Conservation (phyloP, 2,329 filamentous ascomycete species). For the Zarea fungicola region DNA sequence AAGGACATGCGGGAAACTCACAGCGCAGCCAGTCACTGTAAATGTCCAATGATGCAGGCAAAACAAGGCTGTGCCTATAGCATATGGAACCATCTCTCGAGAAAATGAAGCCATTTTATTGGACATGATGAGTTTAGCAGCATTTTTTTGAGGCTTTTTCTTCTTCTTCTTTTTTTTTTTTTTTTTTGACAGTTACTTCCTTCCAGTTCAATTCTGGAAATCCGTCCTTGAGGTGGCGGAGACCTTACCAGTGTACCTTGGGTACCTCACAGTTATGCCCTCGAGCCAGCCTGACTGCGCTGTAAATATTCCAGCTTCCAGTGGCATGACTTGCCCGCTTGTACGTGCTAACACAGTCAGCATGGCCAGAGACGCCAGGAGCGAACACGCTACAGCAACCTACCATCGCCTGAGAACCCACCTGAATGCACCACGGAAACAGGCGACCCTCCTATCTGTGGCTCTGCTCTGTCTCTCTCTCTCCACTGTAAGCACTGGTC, state of each 20-base stretch:
- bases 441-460: too few relatives aligned
- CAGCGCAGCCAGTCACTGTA: not conserved
- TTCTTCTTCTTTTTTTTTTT: not conserved
- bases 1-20: not conserved
- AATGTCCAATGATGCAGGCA: conserved; percentile 6
- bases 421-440: not conserved
- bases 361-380: not conserved
- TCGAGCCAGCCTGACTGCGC: not conserved
- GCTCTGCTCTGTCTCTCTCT: too few relatives aligned
- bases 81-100: too few relatives aligned
- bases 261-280: too few relatives aligned
- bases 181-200: not conserved
- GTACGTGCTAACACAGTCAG: not conserved
- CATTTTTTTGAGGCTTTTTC: not conserved
- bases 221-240: too few relatives aligned
- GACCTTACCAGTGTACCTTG: too few relatives aligned
- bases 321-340: not conserved
- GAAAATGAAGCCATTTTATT: not conserved
- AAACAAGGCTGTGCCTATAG: not conserved
- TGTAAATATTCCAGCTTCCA: too few relatives aligned
- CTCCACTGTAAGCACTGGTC: conserved; percentile 7
- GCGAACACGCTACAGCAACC: not conserved
- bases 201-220: too few relatives aligned
- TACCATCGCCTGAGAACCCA: not conserved
- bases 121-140: too few relatives aligned